These are phyloP conservation scores for Penicillium waksmanii DNA, from an alignment of 495 filamentous ascomycete species.

Conservation along the genomic window DNA sequence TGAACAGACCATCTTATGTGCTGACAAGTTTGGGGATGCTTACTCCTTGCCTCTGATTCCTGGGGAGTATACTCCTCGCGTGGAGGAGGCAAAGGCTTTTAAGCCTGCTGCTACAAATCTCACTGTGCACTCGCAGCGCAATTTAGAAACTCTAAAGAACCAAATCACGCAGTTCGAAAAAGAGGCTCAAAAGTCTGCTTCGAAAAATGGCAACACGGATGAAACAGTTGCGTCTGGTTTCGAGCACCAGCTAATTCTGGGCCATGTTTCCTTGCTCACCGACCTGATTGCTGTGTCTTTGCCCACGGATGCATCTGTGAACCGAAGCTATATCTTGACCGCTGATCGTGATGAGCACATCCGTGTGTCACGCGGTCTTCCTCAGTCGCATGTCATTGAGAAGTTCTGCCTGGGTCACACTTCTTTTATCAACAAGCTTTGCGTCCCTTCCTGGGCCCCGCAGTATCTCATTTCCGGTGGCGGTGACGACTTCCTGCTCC, in stretches of 20 bases:
- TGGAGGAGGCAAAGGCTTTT: conserved; percentile 38
- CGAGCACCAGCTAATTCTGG: conserved; percentile 75
- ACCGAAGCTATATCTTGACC: conserved; percentile 77
- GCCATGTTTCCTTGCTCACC: conserved; percentile 93
- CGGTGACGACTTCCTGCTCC: conserved; percentile 73
- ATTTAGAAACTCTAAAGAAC: conserved; percentile 72
- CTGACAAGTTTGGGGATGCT: conserved; percentile 96
- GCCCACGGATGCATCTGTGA: conserved; percentile 27
- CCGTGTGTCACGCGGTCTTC: conserved; percentile 79
- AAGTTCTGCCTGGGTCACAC: conserved; percentile 84
- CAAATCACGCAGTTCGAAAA: conserved; percentile 59
- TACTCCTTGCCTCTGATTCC: conserved; percentile 81
- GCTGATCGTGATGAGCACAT: conserved; percentile 97
- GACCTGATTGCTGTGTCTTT: conserved; percentile 61
- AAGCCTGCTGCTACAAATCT: conserved; percentile 66
- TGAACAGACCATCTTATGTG: conserved; percentile 71
- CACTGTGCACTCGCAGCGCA: conserved; percentile 84
- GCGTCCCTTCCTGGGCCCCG: conserved; percentile 57
- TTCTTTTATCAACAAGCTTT: conserved; percentile 78
- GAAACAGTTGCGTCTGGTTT: conserved; percentile 58
- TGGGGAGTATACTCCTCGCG: conserved; percentile 27
- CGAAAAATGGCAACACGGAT: conserved; percentile 34
- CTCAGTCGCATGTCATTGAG: conserved; percentile 88
- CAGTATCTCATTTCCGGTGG: conserved; percentile 80
- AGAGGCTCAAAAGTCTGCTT: conserved; percentile 23